Evolutionary conservation across 2,329 filamentous ascomycete species (phyloP), one percentile per base, ranked within the genome.

Genomic region (Arthrobotrys sinensis): DNA sequence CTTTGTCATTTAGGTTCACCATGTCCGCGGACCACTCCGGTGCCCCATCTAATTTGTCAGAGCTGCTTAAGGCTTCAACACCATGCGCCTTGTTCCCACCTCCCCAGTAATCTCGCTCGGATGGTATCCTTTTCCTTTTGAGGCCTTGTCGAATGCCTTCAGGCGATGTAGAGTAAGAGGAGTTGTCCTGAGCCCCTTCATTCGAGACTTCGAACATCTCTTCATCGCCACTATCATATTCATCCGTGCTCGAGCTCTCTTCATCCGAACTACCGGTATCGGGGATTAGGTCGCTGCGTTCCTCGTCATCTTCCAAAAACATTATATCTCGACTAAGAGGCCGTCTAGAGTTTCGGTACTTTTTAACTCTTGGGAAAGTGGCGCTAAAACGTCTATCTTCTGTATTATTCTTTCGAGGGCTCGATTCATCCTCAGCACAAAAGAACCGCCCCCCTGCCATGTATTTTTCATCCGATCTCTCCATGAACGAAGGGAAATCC

Each of bases 391-490:
- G 64, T 16, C 73, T 28, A 16, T 43, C 53, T 12, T 77, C 66
- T 2, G 50, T 28, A 5, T 60, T 36, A 14, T 66, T 70, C 10
- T 65, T 62, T n/a, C 12, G 19, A 24, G 66, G 43, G 12, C 57
- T 77, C 3, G 73, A 64, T 43, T 79, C 64, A 36, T 79, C 75
- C 28, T 72, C 67, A 21, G 81, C 75, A 16, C 81, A 72, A 50
- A 81, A 82, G 64, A 81, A 82, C 12, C 81, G 79, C 3, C 81
- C 81, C n/a, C 81, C 81, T 4, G 77, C 80, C 43, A 80, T 80
- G 62, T 82, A 82, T 43, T 82, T 82, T 43, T 80, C 75, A 48
- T 82, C 81, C 4, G 81, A 80, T 79, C 80, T 81, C 63, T 80
- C 81, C 24, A 82, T 78, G 14, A 78, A 80, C 11, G 81, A 79